These are phyloP conservation scores for Cytospora piceae DNA, from an alignment of 2,329 filamentous ascomycete genomes.

Conservation along the genomic window DNA sequence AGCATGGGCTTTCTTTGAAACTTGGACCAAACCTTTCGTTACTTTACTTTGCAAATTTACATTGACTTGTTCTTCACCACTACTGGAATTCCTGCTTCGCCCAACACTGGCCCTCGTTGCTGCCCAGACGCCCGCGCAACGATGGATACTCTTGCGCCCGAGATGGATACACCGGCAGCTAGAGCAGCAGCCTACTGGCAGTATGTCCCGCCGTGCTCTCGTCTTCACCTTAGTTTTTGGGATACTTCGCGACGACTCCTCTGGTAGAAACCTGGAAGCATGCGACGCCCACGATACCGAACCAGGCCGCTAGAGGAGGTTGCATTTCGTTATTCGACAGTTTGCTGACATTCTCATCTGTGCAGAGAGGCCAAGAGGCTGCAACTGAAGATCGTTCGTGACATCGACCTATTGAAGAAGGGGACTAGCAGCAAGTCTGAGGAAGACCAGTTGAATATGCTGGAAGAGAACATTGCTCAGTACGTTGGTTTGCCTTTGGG, in stretches of 20 bases:
- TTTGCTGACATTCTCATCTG: slow-evolving; percentile 12
- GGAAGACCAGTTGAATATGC: slow-evolving; percentile 37
- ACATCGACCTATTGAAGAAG: slow-evolving; percentile 35
- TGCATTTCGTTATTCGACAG: background rate
- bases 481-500: slow-evolving; percentile 32
- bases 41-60: slow-evolving; percentile 20
- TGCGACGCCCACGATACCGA: background rate
- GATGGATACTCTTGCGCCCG: slow-evolving; percentile 20
- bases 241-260: background rate
- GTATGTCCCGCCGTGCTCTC: slow-evolving; percentile 15
- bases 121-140: slow-evolving; percentile 19
- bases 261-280: too few species aligned
- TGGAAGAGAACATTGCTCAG: slow-evolving; percentile 40
- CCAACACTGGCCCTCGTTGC: slow-evolving; percentile 7
- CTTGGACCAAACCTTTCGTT: slow-evolving; percentile 11
- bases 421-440: slow-evolving; percentile 34
- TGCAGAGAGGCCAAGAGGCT: slow-evolving; percentile 34
- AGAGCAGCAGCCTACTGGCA: slow-evolving; percentile 29
- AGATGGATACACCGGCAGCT: slow-evolving; percentile 17
- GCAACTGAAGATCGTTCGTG: slow-evolving; percentile 35
- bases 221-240: background rate
- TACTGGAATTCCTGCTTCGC: slow-evolving; percentile 15
- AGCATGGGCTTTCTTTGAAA: slow-evolving; percentile 32
- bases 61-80: background rate
- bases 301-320: background rate